These are phyloP conservation scores for Obelidium mucronatum DNA, from an alignment of 192 early-diverging fungal species.

Conservation along the genomic window DNA sequence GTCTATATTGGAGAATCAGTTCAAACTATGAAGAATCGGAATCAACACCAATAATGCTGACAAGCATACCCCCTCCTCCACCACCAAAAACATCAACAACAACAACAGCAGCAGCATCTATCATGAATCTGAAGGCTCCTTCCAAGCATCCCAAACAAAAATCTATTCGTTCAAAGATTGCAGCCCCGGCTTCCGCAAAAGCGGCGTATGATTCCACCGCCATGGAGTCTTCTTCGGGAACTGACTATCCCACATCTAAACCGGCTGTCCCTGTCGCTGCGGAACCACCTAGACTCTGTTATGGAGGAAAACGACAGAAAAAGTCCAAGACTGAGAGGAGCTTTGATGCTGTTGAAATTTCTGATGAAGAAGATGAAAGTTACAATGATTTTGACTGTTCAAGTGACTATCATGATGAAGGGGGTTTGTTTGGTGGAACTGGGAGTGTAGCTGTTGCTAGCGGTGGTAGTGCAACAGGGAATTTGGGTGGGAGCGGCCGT, in stretches of 20 bases:
- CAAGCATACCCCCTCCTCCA: background rate
- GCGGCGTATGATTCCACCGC: background rate
- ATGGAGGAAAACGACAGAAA: background rate
- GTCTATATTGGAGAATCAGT: conserved; percentile 11
- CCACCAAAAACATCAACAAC: background rate
- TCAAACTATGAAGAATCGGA: background rate
- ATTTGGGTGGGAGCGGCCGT: too few relatives aligned
- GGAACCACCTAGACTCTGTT: background rate
- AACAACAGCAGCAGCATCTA: background rate
- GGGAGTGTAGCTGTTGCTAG: too few relatives aligned
- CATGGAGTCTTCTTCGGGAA: background rate
- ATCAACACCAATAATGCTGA: background rate
- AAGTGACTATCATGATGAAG: conserved; percentile 10
- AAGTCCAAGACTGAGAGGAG: too few relatives aligned
- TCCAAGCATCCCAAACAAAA: background rate
- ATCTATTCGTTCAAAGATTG: background rate
- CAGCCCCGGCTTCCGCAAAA: background rate
- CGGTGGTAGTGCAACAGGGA: too few relatives aligned
- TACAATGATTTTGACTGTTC: background rate
- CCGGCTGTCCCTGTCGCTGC: conserved; percentile 11
- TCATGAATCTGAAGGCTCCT: background rate
- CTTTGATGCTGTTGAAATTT: background rate
- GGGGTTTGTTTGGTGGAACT: too few relatives aligned
- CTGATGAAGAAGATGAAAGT: conserved; percentile 1
- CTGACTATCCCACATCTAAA: background rate